These are phyloP conservation scores for Cardamine chenopodiifolia DNA, from an alignment of 345 rosid species.

Conservation along the genomic window DNA sequence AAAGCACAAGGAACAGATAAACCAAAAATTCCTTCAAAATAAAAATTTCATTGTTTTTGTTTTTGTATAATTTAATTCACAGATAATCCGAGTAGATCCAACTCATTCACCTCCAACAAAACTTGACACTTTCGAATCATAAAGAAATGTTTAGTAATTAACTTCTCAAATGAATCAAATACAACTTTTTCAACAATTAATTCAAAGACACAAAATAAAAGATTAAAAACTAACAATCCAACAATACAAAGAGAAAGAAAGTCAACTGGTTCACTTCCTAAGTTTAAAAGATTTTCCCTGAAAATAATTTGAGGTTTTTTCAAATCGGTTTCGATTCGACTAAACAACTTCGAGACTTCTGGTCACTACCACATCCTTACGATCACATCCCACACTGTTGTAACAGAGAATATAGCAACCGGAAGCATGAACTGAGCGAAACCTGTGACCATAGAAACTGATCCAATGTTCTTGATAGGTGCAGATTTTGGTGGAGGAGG, in stretches of 20 bases:
- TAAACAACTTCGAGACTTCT: conserved; percentile 1
- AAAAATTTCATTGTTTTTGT: background rate
- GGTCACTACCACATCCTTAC: conserved; percentile 25
- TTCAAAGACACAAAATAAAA: conserved; percentile 17
- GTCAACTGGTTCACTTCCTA: conserved; percentile 20
- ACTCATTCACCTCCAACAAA: conserved; percentile 1
- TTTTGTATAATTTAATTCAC: background rate
- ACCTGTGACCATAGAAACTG: conserved; percentile 20
- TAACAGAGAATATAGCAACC: conserved; percentile 14
- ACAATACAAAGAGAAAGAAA: conserved; percentile 27
- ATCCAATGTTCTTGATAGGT: conserved; percentile 47
- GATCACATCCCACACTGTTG: conserved; percentile 30
- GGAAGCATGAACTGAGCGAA: conserved; percentile 30
- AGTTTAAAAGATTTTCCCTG: conserved; percentile 21
- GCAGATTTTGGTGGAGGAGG: conserved; percentile 81
- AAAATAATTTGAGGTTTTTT: conserved; percentile 20
- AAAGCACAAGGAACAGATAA: conserved; percentile 36
- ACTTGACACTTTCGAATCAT: background rate
- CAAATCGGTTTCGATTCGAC: conserved; percentile 20
- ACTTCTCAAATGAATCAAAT: conserved; percentile 34
- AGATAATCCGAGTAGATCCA: conserved; percentile 1
- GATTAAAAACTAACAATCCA: conserved; percentile 30
- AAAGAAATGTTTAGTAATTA: background rate
- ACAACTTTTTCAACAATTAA: conserved; percentile 23
- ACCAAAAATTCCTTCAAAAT: conserved; percentile 3